A percentile compares a stretch with the other conserved stretches of the same genome.
These are phyloP conservation scores for Cyberlindnera japonica DNA, from an alignment of 805 yeast species.

Conservation along the genomic window DNA sequence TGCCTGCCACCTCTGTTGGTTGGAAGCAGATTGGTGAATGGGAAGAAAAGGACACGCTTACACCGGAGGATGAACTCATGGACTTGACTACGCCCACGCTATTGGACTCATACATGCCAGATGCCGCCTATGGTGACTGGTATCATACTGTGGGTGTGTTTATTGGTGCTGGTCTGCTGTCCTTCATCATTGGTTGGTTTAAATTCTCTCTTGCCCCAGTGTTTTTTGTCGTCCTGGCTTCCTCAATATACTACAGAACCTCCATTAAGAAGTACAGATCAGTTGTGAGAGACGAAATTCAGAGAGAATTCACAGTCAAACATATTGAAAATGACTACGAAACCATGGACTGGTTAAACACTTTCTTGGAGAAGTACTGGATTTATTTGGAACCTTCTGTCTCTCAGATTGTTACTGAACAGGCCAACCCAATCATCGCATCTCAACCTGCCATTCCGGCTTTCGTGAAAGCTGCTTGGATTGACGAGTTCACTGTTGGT, in stretches of 20 bases:
- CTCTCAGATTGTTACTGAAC: slow-evolving; percentile 79
- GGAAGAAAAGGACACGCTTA: slow-evolving; percentile 64
- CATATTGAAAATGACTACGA: slow-evolving; percentile 86
- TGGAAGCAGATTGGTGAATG: slow-evolving; percentile 95
- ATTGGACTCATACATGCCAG: slow-evolving; percentile 73
- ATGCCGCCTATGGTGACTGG: slow-evolving; percentile 89
- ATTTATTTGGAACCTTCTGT: slow-evolving; percentile 82
- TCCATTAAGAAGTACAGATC: slow-evolving; percentile 79
- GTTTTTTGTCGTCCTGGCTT: slow-evolving; percentile 61
- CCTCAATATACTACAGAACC: slow-evolving; percentile 73
- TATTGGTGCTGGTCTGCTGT: slow-evolving; percentile 61
- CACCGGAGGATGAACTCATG: slow-evolving; percentile 62
- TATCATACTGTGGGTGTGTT: slow-evolving; percentile 81
- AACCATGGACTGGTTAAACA: slow-evolving; percentile 93
- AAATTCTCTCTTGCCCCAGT: slow-evolving; percentile 77
- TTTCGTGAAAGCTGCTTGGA: slow-evolving; percentile 78
- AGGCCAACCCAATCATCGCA: slow-evolving; percentile 80
- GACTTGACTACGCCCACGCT: slow-evolving; percentile 73
- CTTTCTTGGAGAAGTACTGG: slow-evolving; percentile 90
- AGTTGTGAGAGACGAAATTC: slow-evolving; percentile 70
- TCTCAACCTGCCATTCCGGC: slow-evolving; percentile 74
- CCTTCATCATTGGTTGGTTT: slow-evolving; percentile 78
- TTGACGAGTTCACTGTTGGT: slow-evolving; percentile 87
- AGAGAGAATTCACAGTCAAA: slow-evolving; percentile 78
- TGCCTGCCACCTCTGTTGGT: slow-evolving; percentile 73